These are phyloP conservation scores for Acacia melanoxylon DNA, from an alignment of 306 rosid genomes.

Conservation along the genomic window DNA sequence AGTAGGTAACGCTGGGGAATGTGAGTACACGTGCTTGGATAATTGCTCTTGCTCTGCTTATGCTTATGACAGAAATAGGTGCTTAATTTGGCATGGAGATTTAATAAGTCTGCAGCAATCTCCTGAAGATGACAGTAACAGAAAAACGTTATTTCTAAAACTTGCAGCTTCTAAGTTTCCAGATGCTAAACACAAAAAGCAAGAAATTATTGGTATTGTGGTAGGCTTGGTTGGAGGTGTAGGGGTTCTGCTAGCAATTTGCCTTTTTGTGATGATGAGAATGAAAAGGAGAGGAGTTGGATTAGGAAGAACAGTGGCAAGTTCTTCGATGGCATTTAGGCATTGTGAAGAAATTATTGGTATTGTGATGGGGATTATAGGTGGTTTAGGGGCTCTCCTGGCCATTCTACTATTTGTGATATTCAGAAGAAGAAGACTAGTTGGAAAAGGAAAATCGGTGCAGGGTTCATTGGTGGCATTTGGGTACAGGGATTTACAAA, in stretches of 20 bases:
- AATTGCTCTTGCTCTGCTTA: slow-evolving; percentile 62
- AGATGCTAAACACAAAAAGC: slow-evolving; percentile 38
- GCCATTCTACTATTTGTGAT: background rate
- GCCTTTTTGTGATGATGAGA: slow-evolving; percentile 36
- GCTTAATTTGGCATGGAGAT: slow-evolving; percentile 59
- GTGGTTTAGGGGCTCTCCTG: background rate
- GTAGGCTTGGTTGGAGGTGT: slow-evolving; percentile 47
- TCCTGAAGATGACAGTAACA: slow-evolving; percentile 32
- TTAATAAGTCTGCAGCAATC: slow-evolving; percentile 57
- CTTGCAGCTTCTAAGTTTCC: slow-evolving; percentile 75
- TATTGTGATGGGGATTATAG: background rate
- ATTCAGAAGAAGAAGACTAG: background rate
- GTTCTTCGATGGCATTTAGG: background rate
- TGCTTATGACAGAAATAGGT: slow-evolving; percentile 38
- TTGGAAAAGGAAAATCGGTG: background rate
- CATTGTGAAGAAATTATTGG: background rate
- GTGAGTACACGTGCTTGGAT: slow-evolving; percentile 48
- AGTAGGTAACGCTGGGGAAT: slow-evolving; percentile 39
- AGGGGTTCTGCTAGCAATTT: slow-evolving; percentile 39
- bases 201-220: slow-evolving; percentile 40
- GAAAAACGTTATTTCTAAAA: slow-evolving; percentile 46
- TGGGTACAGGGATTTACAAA: background rate
- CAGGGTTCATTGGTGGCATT: background rate
- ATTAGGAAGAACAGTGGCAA: background rate
- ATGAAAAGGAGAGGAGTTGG: background rate